phyloP scores from a whole-genome alignment of 2,329 filamentous ascomycete genomes.

The Nemania abortiva region DNA sequence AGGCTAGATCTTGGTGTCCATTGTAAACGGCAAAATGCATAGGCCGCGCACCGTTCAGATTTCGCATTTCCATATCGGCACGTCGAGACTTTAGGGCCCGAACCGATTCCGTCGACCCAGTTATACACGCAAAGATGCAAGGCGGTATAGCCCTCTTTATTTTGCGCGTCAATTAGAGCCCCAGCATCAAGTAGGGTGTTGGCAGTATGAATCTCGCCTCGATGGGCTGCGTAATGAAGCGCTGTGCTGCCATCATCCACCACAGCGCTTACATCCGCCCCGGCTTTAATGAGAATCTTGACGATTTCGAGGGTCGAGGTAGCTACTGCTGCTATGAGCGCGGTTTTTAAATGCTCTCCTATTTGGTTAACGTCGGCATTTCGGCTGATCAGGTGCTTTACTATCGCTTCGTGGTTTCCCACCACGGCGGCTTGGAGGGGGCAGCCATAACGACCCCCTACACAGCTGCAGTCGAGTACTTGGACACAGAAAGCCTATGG shows the following conservation, averaged over 20 bases:
- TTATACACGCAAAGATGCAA: neutral
- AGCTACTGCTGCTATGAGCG: slow-evolving; percentile 4
- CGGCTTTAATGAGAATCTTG: slow-evolving; percentile 6
- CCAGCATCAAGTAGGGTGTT: slow-evolving; percentile 4
- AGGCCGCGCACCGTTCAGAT: neutral
- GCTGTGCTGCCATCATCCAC: neutral
- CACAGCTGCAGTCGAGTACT: neutral
- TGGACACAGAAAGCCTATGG: too few species aligned
- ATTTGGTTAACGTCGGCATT: neutral
- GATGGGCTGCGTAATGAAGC: neutral
- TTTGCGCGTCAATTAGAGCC: neutral
- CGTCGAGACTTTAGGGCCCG: neutral
- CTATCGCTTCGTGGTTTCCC: neutral
- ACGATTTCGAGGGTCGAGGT: neutral
- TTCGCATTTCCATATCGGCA: neutral
- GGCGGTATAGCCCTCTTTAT: too few species aligned
- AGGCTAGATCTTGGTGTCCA: neutral
- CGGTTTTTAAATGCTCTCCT: neutral
- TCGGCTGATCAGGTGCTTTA: neutral
- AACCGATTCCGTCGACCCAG: neutral
- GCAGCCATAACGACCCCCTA: neutral
- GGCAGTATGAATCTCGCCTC: neutral
- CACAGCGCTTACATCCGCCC: neutral
- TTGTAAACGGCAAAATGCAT: neutral
- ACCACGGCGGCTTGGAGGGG: neutral